Base-by-base conservation (phyloP, 2,329 filamentous ascomycete species). In the Scedosporium aurantiacum region DNA sequence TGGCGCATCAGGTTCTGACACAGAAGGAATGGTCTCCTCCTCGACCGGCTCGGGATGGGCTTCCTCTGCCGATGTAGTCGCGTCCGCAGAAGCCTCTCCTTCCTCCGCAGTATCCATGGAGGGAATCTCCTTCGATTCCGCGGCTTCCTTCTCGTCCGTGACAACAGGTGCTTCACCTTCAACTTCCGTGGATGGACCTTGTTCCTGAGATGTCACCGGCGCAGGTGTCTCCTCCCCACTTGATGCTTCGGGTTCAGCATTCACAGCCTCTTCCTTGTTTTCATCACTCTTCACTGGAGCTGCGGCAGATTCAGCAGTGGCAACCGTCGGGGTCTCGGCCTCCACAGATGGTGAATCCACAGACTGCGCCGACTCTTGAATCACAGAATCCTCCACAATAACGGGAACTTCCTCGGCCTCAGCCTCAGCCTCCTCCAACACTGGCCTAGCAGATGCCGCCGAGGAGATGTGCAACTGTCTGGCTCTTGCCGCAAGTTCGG, bases 361-460 rank as follows among this genome's bases (percentile, higher is more conserved):
- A 16, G 27, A 16, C 16, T 28, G 21, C 5, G 32, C 5, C 18
- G 58, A 21, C 12, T 55, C 45, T 5, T 41, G 58, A 37, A 41
- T 55, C 21, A 60, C 32, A 18, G 47, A 54, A 18, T 55, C 60
- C 18, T 68, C 73, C n/a, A 76, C 75, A 59, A 77, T 74, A 60
- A 76, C 72, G 3, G 72, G 73, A 27, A 74, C 70, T n/a, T 75
- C 75, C 45, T 70, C 72, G n/a, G 70, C 66, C 61, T 77, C 75
- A 12, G 72, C 65, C 61, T 74, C 74, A 10, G 10, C 32, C 37
- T 74, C 72, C 43, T 57, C 50, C 6, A 57, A 40, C 4, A 60
- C 23, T 3, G 32, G 58, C 54, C 10, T 52, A 27, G 45, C 25
- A 3, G 58, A 28, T 3, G n/a, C 18, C 28, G 63, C n/a, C 41